Evolutionary conservation across 1,284 basidiomycete genomes (phyloP).

Genomic region (Cystobasidiaceae sp.): DNA sequence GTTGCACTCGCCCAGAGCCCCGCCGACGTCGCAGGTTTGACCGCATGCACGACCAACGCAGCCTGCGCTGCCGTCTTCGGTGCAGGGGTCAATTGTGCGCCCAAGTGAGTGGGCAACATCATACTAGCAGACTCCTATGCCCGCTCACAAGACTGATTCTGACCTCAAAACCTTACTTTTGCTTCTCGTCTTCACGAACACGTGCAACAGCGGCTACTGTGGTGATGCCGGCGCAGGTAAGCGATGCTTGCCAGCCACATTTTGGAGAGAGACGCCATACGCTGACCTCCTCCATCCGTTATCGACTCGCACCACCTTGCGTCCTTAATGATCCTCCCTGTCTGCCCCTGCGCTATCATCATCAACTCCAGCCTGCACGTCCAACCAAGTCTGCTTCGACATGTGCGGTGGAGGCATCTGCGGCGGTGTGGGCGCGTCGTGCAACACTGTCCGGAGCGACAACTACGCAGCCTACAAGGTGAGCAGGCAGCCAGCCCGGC

Average conservation of each 20-base stretch:
- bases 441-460: neutral
- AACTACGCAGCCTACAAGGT: constrained; percentile 4
- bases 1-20: neutral
- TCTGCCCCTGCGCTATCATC: too few relatives aligned
- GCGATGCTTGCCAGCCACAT: neutral
- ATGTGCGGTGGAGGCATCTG: constrained; percentile 4
- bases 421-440: neutral
- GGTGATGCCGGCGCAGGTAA: constrained; percentile 1
- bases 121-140: too few relatives aligned
- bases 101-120: neutral
- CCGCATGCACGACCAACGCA: neutral
- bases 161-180: neutral
- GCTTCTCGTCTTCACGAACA: neutral
- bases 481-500: too few relatives aligned
- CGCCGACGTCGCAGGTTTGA: neutral
- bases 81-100: neutral
- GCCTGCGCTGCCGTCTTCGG: neutral
- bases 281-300: too few relatives aligned
- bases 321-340: too few relatives aligned
- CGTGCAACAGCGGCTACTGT: neutral
- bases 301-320: too few relatives aligned
- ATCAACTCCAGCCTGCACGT: neutral
- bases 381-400: neutral
- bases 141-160: neutral
- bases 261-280: too few relatives aligned